Conservation (phyloP, 768 basidiomycete species). For the Suillus bovinus region DNA sequence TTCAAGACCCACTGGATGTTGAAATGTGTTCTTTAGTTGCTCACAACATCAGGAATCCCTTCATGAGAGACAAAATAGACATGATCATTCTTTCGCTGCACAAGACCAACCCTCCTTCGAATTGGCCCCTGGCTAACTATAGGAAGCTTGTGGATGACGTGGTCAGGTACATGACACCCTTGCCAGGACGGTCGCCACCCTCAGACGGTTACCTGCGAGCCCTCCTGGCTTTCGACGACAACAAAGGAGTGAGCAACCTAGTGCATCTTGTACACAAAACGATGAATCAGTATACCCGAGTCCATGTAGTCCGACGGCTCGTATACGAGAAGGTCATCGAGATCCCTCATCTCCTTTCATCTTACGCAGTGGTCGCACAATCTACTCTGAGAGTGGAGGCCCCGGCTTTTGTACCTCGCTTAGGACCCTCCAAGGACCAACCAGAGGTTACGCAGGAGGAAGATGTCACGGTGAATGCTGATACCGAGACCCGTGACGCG, state of each 20-base stretch:
- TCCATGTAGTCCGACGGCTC: constrained; percentile 26
- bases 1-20: background rate
- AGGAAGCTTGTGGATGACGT: constrained; percentile 11
- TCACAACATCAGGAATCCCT: constrained; percentile 28
- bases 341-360: constrained; percentile 30
- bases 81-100: constrained; percentile 15
- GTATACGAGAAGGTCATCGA: constrained; percentile 31
- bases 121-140: constrained; percentile 12
- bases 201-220: constrained; percentile 16
- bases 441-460: no score
- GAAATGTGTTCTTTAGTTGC: constrained; percentile 25
- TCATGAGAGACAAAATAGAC: constrained; percentile 8
- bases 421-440: background rate
- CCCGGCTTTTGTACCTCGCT: constrained; percentile 15
- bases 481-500: no score
- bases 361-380: constrained; percentile 16
- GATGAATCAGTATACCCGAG: background rate
- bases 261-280: constrained; percentile 25
- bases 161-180: background rate
- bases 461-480: no score
- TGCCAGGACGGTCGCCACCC: background rate
- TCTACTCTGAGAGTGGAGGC: constrained; percentile 19
- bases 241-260: constrained; percentile 20
- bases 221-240: constrained; percentile 17
- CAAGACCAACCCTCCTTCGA: background rate